phyloP scores from a whole-genome alignment of 495 filamentous ascomycete species.

The Aspergillus steynii region DNA sequence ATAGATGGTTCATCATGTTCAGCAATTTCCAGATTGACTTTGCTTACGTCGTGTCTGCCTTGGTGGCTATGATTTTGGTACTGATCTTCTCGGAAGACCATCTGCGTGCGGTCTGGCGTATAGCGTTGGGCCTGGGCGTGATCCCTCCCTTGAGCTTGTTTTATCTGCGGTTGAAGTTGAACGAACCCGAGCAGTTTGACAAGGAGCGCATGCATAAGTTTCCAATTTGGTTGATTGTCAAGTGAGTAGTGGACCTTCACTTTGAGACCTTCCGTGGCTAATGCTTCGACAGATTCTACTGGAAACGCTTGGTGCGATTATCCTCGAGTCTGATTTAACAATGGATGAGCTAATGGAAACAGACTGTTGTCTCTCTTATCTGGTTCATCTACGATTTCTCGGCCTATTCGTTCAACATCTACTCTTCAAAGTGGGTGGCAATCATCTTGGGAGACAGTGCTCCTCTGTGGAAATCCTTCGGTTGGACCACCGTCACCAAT shows the following conservation, averaged over 20 bases:
- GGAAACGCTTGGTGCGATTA: constrained; percentile 44
- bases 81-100: constrained; percentile 69
- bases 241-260: constrained; percentile 30
- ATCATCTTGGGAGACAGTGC: constrained; percentile 59
- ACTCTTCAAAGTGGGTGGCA: constrained; percentile 66
- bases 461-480: constrained; percentile 72
- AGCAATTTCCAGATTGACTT: constrained; percentile 88
- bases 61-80: constrained; percentile 72
- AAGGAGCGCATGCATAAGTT: constrained; percentile 56
- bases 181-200: constrained; percentile 83
- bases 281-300: constrained; percentile 43
- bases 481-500: constrained; percentile 84
- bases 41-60: constrained; percentile 72
- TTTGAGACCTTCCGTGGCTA: background rate
- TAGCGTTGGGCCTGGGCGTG: constrained; percentile 74
- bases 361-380: constrained; percentile 71
- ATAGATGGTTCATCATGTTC: constrained; percentile 91
- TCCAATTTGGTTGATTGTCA: constrained; percentile 50
- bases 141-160: constrained; percentile 77
- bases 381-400: constrained; percentile 95
- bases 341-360: constrained; percentile 55
- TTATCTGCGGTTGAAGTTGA: constrained; percentile 69
- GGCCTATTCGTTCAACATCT: constrained; percentile 77
- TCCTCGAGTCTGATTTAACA: background rate
- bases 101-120: constrained; percentile 72